A percentile compares a stretch with the other conserved stretches of the same genome.
Evolutionary conservation across 495 filamentous ascomycete genomes (phyloP).

Genomic region (Penicillium cataractarum): DNA sequence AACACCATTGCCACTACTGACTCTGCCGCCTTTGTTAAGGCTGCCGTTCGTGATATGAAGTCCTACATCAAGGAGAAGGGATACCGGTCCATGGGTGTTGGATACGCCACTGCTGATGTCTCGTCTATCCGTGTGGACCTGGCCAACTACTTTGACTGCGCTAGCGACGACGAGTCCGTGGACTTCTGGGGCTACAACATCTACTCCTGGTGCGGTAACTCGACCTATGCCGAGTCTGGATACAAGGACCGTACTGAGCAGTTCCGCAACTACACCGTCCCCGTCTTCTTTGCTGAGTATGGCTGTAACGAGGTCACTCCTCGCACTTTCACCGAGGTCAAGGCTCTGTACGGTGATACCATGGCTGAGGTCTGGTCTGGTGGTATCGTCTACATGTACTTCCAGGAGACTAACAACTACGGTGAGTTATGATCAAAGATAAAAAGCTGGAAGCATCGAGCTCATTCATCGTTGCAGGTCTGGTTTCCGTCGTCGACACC

Average conservation of each 20-base stretch:
- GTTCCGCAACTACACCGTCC: slow-evolving; percentile 85
- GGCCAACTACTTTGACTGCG: slow-evolving; percentile 93
- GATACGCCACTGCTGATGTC: slow-evolving; percentile 95
- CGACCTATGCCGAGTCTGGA: slow-evolving; percentile 69
- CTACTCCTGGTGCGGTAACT: slow-evolving; percentile 95
- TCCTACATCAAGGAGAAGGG: slow-evolving; percentile 79
- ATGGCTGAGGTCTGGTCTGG: slow-evolving; percentile 91
- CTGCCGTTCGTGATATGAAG: slow-evolving; percentile 93
- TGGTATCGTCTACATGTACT: slow-evolving; percentile 98
- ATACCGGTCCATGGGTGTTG: slow-evolving; percentile 81
- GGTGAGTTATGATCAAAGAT: slow-evolving; percentile 50
- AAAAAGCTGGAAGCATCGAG: background rate
- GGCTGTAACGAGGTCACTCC: slow-evolving; percentile 83
- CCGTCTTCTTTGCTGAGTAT: slow-evolving; percentile 97
- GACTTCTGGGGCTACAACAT: slow-evolving; percentile 99
- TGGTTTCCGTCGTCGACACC: slow-evolving; percentile 69
- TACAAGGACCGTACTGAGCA: slow-evolving; percentile 79
- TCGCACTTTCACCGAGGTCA: slow-evolving; percentile 85
- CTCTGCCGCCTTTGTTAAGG: slow-evolving; percentile 92
- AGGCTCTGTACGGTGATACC: slow-evolving; percentile 72
- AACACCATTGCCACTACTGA: slow-evolving; percentile 80
- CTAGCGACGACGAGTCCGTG: slow-evolving; percentile 62
- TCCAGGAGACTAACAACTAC: slow-evolving; percentile 87
- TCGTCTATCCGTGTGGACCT: slow-evolving; percentile 74
- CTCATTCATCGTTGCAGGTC: slow-evolving; percentile 41